Conservation (phyloP, 78 protist genomes). For the Guillardia theta region DNA sequence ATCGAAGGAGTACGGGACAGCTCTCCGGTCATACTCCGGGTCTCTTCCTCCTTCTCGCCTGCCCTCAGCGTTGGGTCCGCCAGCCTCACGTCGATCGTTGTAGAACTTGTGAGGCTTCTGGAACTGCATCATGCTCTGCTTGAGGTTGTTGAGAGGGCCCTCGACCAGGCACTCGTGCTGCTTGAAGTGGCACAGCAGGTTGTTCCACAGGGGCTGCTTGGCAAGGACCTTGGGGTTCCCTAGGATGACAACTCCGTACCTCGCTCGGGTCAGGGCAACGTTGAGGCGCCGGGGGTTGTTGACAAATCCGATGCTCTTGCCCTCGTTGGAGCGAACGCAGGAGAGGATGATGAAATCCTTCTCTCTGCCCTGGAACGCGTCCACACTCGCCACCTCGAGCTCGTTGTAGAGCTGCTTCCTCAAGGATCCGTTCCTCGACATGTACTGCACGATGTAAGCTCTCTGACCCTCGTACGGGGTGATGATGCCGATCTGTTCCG, state of each 20-base stretch:
- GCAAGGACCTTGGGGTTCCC: constrained; percentile 95
- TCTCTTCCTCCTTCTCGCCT: background rate
- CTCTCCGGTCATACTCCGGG: background rate
- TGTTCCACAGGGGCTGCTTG: constrained; percentile 91
- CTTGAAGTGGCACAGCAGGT: constrained; percentile 90
- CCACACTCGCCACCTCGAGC: constrained; percentile 95
- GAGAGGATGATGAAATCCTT: constrained; percentile 98
- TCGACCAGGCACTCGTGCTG: constrained; percentile 81
- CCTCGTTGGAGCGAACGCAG: constrained; percentile 97
- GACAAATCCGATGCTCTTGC: constrained; percentile 98
- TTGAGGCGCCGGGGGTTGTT: constrained; percentile 98
- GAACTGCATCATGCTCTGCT: constrained; percentile 42
- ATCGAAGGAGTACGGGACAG: background rate
- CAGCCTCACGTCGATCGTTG: background rate
- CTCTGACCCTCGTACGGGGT: constrained; percentile 99
- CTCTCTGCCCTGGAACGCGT: constrained; percentile 99
- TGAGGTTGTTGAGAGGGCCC: constrained; percentile 85
- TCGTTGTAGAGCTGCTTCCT: constrained; percentile 76
- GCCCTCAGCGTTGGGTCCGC: background rate
- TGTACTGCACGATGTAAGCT: constrained; percentile 82
- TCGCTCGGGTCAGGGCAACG: constrained; percentile 99
- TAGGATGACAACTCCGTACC: constrained; percentile 93
- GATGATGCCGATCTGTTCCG: constrained; percentile 97
- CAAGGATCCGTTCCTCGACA: constrained; percentile 85
- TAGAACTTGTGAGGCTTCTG: constrained; percentile 17